Base-by-base conservation (phyloP, 1,284 basidiomycete species). In the Erythrobasidium hasegawianum region DNA sequence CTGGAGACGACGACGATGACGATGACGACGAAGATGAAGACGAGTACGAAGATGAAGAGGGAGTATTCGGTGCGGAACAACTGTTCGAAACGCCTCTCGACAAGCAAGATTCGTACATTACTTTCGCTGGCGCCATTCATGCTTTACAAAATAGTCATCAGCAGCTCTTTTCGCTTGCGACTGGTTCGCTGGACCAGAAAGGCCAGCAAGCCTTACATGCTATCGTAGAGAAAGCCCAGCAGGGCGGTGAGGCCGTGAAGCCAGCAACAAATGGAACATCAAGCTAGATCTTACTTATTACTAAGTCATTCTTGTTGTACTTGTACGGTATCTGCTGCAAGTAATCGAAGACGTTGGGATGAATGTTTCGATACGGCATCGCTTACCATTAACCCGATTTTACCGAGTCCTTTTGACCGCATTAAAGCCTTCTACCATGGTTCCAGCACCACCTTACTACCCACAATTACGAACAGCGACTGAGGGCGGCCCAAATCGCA, bases 11-110 rank as follows among this genome's bases (percentile, higher is more conserved):
- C 10, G 40, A 57, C 13, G 53, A 24, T 18, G 29, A 59, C n/a
- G n/a, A n/a, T n/a, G n/a, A n/a, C 13, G 70, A 72, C 10, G 67
- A 71, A 0, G 54, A 53, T 16, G 71, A 72, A 13, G 69, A 65
- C 45, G 69, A 56, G 24, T 59, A 57, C 18, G 68, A 69, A 61
- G 57, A 69, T 20, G 68, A 59, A 1, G 59, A 56, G 24, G 70
- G 64, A 29, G 47, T 69, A 1, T 75, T 74, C 70, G 72, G 71
- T 41, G 71, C 74, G 38, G 75, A 76, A 52, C 70, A 75, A 26
- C 59, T 74, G 2, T 76, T 74, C 71, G 71, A 72, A 10, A 73
- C 73, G 7, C 75, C 75, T 5, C 62, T 76, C 27, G 75, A 76
- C 62, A 61, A 71, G 53, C 56, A 75, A 24, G 75, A 76, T 58